Base-by-base conservation (phyloP, 345 rosid species). In the Gossypioides kirkii region DNA sequence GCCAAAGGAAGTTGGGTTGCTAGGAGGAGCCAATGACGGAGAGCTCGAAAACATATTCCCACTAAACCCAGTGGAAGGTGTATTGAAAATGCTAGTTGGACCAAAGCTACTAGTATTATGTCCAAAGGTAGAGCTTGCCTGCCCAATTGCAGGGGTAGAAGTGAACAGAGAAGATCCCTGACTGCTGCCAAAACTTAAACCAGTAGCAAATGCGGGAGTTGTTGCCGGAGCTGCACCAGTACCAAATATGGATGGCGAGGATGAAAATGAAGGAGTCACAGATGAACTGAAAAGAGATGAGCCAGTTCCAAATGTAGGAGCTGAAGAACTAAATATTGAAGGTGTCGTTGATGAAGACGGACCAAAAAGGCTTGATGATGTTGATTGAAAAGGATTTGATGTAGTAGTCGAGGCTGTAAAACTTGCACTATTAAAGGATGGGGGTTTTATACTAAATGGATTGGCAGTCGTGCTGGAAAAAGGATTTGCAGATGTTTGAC, bases 111-210 rank as follows among this genome's bases (percentile, higher is more conserved):
- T 73, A 18, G 78, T 71, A 72, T 66, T 80, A 76, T 76, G 90
- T 74, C 91, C 91, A 12, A 89, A 86, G 32, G 84, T 14, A 53
- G 94, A 45, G 71, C 84, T 64, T 47, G 69, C 69, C 73, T 82
- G 94, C 61, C 92, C 91, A 77, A 89, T 61, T 26, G 86, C 69
- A 42, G 90, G 80, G 17, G 80, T 43, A 26, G 97, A 76, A 68
- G 73, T 80, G 77, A 87, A 95, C 75, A 88, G 74, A 9, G 87
- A 78, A 72, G 96, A 68, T 32, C 93, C 58, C 78, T 87, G 97
- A 60, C 85, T 84, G 77, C 80, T 80, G 52, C 76, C 69, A 79
- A 91, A 67, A 67, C 46, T 67, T 26, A 67, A 67, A 14, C 71
- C 55, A 66, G 56, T 25, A 46, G 41, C 71, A 67, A 67, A 25